Conservation (phyloP, 257 asterid species). For the Solanum paucissectum region DNA sequence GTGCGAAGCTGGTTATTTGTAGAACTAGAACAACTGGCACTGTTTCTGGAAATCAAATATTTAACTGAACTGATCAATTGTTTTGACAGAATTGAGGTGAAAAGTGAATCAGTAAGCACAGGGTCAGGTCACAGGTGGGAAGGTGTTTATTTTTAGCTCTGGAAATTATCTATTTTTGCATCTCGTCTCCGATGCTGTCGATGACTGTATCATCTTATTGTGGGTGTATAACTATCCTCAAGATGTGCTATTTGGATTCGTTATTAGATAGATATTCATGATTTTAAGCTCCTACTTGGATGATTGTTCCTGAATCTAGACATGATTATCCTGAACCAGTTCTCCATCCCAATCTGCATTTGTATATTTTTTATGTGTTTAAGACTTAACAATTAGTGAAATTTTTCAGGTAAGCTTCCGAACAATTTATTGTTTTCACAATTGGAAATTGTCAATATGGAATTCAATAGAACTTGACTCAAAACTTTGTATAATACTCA, state of each 20-base stretch:
- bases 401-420: not conserved
- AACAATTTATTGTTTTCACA: not conserved
- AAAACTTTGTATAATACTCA: not conserved
- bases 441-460: not conserved
- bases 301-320: not conserved
- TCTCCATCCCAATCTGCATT: not conserved
- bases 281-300: not conserved
- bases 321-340: not conserved
- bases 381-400: not conserved
- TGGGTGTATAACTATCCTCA: not conserved
- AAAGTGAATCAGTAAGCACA: not conserved
- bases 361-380: not conserved
- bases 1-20: not conserved
- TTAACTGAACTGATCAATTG: not conserved
- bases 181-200: not conserved
- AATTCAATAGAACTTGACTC: not conserved
- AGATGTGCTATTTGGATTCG: not conserved
- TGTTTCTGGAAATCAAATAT: not conserved
- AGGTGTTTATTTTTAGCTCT: no score
- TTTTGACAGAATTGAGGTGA: not conserved
- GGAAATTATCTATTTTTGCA: not conserved
- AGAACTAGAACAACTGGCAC: not conserved
- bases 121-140: no score
- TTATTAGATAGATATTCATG: not conserved
- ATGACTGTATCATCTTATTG: not conserved